Evolutionary conservation across 2,329 filamentous ascomycete species (phyloP).

Genomic region (Colletotrichum liriopes): DNA sequence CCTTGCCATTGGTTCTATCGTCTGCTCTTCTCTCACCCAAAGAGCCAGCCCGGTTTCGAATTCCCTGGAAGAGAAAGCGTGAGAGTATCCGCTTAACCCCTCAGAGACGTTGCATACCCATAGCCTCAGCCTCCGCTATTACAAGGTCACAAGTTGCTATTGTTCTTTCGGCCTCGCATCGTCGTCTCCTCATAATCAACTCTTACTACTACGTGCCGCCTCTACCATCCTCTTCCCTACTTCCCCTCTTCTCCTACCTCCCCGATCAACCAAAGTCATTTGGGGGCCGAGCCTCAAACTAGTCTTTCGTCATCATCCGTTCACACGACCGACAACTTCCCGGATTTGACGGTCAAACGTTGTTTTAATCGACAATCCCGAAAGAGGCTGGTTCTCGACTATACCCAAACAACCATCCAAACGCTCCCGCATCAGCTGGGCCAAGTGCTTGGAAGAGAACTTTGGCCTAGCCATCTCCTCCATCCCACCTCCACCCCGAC

Average conservation of each 20-base stretch:
- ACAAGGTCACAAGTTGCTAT: background rate
- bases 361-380: background rate
- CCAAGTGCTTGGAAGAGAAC: background rate
- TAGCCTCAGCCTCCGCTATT: background rate
- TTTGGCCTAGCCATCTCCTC: background rate
- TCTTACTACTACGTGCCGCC: background rate
- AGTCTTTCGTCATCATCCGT: background rate
- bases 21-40: background rate
- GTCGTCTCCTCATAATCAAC: conserved; percentile 12
- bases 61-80: background rate
- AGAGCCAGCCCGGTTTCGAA: background rate
- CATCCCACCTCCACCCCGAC: background rate
- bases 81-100: background rate
- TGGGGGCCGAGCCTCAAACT: conserved; percentile 16
- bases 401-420: background rate
- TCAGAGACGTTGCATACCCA: background rate
- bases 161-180: background rate
- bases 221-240: background rate
- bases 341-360: background rate
- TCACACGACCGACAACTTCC: background rate
- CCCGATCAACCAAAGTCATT: background rate
- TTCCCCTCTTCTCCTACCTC: background rate
- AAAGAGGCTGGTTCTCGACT: conserved; percentile 39
- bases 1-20: background rate
- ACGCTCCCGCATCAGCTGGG: background rate